Evolutionary conservation across 306 rosid species (phyloP), one percentile per base, ranked within the genome.

Genomic region (Mimosa pudica): DNA sequence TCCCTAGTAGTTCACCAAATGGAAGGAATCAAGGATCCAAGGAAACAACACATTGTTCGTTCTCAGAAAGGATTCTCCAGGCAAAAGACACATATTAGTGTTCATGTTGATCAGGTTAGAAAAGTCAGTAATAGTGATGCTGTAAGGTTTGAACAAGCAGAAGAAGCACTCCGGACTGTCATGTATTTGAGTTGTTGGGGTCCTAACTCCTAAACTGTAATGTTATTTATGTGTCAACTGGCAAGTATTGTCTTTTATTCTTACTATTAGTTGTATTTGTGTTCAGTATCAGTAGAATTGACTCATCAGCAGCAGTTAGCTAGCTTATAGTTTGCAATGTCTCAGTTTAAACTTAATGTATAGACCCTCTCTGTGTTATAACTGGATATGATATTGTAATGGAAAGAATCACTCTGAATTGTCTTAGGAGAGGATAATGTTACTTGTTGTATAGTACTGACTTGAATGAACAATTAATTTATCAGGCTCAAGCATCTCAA

Each of bases 151-250:
- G 87, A 81, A 60, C 81, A 80, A 20, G 83, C 88, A 13, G 93
- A 89, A 62, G 93, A 87, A 57, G 85, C 89, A n/a, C 69, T 84
- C 4, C 81, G 87, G 18, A 85, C 62, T 9, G 90, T 89, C 72
- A 85, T 89, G 91, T 89, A 87, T 74, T 79, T 87, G 75, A 89
- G 93, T 66, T 89, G 91, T 45, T 79, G 82, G 82, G 82, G 82
- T 30, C 78, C 82, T 7, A 79, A 79, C 46, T 61, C 38, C 41
- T 70, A 16, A 52, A 33, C 44, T 52, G 48, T 9, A 9, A 1
- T 17, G 4, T 14, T 32, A 35, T 3, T 72, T 47, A 30, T 70
- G 41, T 13, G 32, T 52, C 48, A 46, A 12, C 12, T 7, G 17
- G 47, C 64, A 72, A 51, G 76, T 72, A 71, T 47, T 18, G 9